These are phyloP conservation scores for Lipomyces yamadae DNA, from an alignment of 805 yeast species.

Conservation along the genomic window DNA sequence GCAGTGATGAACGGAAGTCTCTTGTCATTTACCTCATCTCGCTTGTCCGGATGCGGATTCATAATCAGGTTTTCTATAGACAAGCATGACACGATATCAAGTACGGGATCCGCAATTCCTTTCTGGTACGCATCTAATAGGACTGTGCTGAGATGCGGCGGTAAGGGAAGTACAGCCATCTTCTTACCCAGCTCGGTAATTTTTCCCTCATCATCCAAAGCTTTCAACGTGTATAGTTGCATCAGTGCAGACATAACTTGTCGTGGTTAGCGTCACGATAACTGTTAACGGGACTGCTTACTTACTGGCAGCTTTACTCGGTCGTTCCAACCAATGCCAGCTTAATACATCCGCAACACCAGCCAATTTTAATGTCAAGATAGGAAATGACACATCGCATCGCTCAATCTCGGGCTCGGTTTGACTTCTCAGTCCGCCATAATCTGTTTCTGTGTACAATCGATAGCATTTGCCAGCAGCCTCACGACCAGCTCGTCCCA, in stretches of 20 bases:
- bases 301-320: conserved; percentile 68
- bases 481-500: conserved; percentile 99
- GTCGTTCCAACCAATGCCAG: conserved; percentile 94
- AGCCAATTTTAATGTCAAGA: conserved; percentile 78
- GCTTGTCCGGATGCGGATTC: conserved; percentile 75
- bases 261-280: background rate
- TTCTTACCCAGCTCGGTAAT: conserved; percentile 80
- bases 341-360: conserved; percentile 81
- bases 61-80: conserved; percentile 87
- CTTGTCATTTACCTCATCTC: conserved; percentile 83
- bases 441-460: conserved; percentile 77
- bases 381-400: conserved; percentile 82
- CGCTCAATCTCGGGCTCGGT: conserved; percentile 94
- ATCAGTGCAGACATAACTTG: conserved; percentile 69
- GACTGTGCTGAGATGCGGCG: conserved; percentile 91
- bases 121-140: conserved; percentile 67
- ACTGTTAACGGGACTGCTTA: background rate
- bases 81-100: conserved; percentile 89
- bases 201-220: conserved; percentile 74
- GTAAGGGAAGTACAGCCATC: conserved; percentile 87
- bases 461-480: conserved; percentile 87
- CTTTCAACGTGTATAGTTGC: conserved; percentile 77
- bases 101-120: conserved; percentile 58
- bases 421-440: conserved; percentile 64
- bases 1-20: conserved; percentile 70